Base-by-base conservation (phyloP, 2,329 filamentous ascomycete genomes). In the Alternaria rosae region DNA sequence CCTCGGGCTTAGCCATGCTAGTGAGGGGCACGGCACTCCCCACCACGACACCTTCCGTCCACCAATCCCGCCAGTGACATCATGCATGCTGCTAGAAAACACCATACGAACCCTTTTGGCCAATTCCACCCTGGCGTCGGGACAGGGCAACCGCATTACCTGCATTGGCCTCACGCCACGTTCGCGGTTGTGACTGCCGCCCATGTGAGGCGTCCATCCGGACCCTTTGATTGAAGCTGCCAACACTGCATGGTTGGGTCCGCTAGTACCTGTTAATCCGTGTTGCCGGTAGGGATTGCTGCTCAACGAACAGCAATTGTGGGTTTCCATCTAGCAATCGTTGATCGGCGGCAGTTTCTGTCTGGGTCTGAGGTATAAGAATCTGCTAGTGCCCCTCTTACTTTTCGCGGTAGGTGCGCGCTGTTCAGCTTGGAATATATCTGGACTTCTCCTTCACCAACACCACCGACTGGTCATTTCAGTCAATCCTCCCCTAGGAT, bases 401-500 rank as follows among this genome's bases (percentile, higher is more conserved):
- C 59, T 61, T 62, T 62, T 60, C 58, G 60, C 62, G 59, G 64
- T 61, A 69, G 61, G 66, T 73, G 63, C 66, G 61, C 62, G 62
- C 51, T 48, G 57, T 71, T 69, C 61, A 70, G 64, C 59, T 73
- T 71, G 72, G 65, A 67, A 72, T 51, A 71, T 67, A 76, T 71
- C 73, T 74, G 68, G 71, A 66, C 54, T 47, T 41, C 25, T 54
- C 23, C 20, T 43, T 59, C 44, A 42, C 47, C 57, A 51, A 55
- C 21, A 47, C 56, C 32, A 45, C 12, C 30, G 20, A 41, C 26
- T 57, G 45, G 5, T 52, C 5, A 25, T 35, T 23, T 45, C 47
- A 20, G 59, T 42, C 59, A 15, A 10, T 20, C n/a, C 11, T n/a
- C 21, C 59, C 17, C 59, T 42, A 59, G 65, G 61, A 66, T 71